Percentiles rank a stretch among this genome's conserved stretches.
These are phyloP conservation scores for Leersia perrieri DNA, from an alignment of 176 grass and related monocot species.

Conservation along the genomic window DNA sequence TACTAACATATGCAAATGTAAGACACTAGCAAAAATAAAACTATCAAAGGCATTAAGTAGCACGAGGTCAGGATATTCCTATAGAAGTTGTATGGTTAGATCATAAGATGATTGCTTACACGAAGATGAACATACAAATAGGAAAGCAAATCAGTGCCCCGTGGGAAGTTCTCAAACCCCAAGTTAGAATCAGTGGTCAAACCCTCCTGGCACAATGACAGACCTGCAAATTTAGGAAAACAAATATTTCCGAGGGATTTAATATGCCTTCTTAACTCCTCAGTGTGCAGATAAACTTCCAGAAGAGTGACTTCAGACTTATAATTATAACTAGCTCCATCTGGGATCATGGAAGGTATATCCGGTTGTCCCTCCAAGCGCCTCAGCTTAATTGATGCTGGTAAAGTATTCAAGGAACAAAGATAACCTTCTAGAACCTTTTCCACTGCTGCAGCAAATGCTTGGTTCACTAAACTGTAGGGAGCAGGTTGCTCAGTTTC, in stretches of 20 bases:
- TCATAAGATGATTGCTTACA: conserved; percentile 70
- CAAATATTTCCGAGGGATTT: conserved; percentile 91
- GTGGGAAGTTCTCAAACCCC: conserved; percentile 82
- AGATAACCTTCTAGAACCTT: conserved; percentile 89
- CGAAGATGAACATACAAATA: conserved; percentile 93
- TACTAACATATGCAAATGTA: neutral
- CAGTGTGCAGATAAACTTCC: conserved; percentile 90
- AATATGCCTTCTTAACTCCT: conserved; percentile 83
- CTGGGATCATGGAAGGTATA: conserved; percentile 17
- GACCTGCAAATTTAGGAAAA: conserved; percentile 73
- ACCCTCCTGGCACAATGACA: conserved; percentile 71
- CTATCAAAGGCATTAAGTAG: conserved; percentile 17
- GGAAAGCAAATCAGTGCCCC: conserved; percentile 85
- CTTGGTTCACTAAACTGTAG: conserved; percentile 84
- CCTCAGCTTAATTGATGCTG: conserved; percentile 66
- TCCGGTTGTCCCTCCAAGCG: conserved; percentile 29
- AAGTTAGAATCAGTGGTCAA: conserved; percentile 68
- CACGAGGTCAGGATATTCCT: neutral
- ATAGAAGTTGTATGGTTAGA: conserved; percentile 23
- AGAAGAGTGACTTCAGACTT: conserved; percentile 70
- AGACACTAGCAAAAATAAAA: conserved; percentile 16
- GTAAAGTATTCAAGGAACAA: conserved; percentile 82
- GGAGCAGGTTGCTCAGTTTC: conserved; percentile 29
- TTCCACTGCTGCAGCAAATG: conserved; percentile 78
- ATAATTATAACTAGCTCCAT: conserved; percentile 33